Conservation (phyloP, 129 eudicot genomes). For the Escallonia rubra region DNA sequence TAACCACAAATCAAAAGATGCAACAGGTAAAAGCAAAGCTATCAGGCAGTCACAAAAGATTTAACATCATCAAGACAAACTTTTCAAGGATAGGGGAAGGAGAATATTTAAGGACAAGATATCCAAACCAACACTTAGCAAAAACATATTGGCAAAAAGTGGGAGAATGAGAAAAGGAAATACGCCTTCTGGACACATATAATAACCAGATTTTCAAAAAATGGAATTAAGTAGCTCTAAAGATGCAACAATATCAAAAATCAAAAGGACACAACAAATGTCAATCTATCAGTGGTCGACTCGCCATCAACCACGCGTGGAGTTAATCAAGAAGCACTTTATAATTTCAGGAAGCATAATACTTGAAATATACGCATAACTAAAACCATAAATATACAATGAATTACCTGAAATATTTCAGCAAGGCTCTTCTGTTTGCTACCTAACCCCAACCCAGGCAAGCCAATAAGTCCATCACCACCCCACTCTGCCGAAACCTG, state of each 20-base stretch:
- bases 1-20: no score
- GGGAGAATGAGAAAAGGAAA: neutral
- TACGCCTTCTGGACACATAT: neutral
- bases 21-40: no score
- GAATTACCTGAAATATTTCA: conserved; percentile 85
- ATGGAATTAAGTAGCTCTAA: neutral
- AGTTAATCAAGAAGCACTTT: neutral
- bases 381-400: neutral
- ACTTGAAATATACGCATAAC: neutral
- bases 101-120: neutral
- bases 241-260: neutral
- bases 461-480: conserved; percentile 86
- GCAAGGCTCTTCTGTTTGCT: conserved; percentile 92
- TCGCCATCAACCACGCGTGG: neutral
- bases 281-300: neutral
- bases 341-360: neutral
- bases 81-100: neutral
- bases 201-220: neutral
- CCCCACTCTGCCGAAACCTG: conserved; percentile 84
- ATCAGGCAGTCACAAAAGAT: neutral
- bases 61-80: neutral
- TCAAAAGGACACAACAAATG: neutral
- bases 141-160: neutral
- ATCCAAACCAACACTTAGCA: neutral
- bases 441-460: conserved; percentile 92